phyloP scores from a whole-genome alignment of 2,329 filamentous ascomycete genomes.

The Talaromyces rugulosus region DNA sequence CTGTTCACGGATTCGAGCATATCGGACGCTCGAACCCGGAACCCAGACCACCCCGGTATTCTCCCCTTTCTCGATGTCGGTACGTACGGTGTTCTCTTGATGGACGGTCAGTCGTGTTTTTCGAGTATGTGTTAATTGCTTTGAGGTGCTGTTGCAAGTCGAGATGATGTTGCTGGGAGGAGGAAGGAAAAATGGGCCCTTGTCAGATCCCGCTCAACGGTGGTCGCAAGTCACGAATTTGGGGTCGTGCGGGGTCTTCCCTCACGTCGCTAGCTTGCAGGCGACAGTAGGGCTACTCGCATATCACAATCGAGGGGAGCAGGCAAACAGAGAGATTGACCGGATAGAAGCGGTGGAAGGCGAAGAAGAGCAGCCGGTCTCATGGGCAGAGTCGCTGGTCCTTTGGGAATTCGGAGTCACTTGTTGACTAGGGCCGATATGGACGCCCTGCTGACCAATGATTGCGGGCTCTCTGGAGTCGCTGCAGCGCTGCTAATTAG shows the following conservation, averaged over 20 bases:
- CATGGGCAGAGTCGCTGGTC: background rate
- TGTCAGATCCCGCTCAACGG: background rate
- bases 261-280: conserved; percentile 22
- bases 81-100: background rate
- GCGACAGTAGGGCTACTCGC: conserved; percentile 15
- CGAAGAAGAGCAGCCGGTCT: background rate
- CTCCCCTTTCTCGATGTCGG: background rate
- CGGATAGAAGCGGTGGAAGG: background rate
- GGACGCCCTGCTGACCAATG: background rate
- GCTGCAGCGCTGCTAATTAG: background rate
- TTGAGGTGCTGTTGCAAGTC: background rate
- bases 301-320: conserved; percentile 16
- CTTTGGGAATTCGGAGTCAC: background rate
- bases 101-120: background rate
- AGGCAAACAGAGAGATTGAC: background rate
- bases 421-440: background rate
- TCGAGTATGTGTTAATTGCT: background rate
- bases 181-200: background rate
- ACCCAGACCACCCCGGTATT: conserved; percentile 22
- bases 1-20: conserved; percentile 39
- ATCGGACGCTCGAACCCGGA: conserved; percentile 37
- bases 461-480: background rate
- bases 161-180: background rate
- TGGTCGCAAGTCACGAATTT: conserved; percentile 10
- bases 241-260: conserved; percentile 24